These are phyloP conservation scores for Suhomyces choctaworum DNA, from an alignment of 1,139 yeast genomes.

Conservation along the genomic window DNA sequence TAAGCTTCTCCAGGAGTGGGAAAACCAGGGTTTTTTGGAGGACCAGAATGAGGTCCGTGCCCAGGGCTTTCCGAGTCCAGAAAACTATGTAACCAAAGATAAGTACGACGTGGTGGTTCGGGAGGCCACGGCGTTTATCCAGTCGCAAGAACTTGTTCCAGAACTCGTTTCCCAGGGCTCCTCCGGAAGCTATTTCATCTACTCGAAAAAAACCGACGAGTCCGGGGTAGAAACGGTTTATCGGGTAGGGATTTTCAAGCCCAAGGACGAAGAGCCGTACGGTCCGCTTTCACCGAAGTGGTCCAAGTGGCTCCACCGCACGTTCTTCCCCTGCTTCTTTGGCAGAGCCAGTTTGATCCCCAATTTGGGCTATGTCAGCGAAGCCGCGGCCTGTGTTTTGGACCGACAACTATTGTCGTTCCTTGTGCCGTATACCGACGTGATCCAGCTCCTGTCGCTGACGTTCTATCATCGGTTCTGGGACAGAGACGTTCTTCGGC, in stretches of 20 bases:
- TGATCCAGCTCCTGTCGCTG: conserved; percentile 53
- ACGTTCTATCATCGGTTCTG: conserved; percentile 57
- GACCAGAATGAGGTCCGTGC: conserved; percentile 8
- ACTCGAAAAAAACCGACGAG: conserved; percentile 18
- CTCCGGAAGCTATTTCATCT: conserved; percentile 69
- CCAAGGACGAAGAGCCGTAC: conserved; percentile 80
- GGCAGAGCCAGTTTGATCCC: conserved; percentile 75
- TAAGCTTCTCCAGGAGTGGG: conserved; percentile 13
- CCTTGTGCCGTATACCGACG: conserved; percentile 68
- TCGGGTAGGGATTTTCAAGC: conserved; percentile 66
- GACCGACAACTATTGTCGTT: conserved; percentile 59
- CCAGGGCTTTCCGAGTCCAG: conserved; percentile 17
- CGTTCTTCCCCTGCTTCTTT: conserved; percentile 74
- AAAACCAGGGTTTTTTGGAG: conserved; percentile 2
- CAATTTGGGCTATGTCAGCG: conserved; percentile 70
- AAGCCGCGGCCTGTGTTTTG: conserved; percentile 67
- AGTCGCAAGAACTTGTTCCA: conserved; percentile 39
- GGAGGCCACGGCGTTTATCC: conserved; percentile 45
- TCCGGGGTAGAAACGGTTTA: conserved; percentile 9
- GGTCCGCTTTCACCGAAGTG: conserved; percentile 79
- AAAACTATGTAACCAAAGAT: conserved; percentile 29
- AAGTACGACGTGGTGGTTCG: conserved; percentile 40
- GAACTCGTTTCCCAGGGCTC: conserved; percentile 63
- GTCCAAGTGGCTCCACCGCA: conserved; percentile 79
- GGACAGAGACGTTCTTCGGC: conserved; percentile 43